These are phyloP conservation scores for Phytophthora pini DNA, from an alignment of 352 stramenopile species.

Conservation along the genomic window DNA sequence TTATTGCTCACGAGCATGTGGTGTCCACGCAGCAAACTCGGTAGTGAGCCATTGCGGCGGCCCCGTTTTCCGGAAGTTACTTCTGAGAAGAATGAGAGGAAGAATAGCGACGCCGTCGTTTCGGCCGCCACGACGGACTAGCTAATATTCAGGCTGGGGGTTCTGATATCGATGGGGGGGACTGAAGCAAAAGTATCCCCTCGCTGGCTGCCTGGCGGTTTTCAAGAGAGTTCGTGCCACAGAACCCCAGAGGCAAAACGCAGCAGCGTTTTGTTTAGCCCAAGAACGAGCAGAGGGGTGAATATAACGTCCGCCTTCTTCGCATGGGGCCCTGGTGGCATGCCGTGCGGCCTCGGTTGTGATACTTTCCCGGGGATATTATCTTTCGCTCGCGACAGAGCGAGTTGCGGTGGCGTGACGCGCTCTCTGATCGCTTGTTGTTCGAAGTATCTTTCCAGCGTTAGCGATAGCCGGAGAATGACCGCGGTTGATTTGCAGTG, in stretches of 20 bases:
- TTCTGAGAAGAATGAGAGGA: constrained; percentile 16
- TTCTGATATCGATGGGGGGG: neutral
- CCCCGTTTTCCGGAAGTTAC: constrained; percentile 28
- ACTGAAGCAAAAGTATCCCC: neutral
- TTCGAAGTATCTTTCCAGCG: constrained; percentile 37
- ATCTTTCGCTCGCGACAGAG: too few relatives aligned
- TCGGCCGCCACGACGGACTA: constrained; percentile 8
- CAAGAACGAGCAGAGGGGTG: neutral
- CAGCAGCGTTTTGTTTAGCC: constrained; percentile 7
- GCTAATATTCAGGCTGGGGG: constrained; percentile 5
- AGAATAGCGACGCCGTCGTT: constrained; percentile 28
- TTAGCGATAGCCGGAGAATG: constrained; percentile 6
- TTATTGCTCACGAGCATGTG: constrained; percentile 43
- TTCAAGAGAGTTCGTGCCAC: constrained; percentile 19
- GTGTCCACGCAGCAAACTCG: constrained; percentile 20
- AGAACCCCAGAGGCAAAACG: constrained; percentile 15
- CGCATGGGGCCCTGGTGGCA: neutral
- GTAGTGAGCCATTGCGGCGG: constrained; percentile 27
- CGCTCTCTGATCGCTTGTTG: constrained; percentile 32
- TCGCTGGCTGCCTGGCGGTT: neutral
- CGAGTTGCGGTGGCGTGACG: neutral
- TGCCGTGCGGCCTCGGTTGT: too few relatives aligned
- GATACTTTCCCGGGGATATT: too few relatives aligned
- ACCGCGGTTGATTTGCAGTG: neutral
- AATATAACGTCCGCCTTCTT: constrained; percentile 16